These are phyloP conservation scores for Ophiosphaerella herpotricha DNA, from an alignment of 2,329 filamentous ascomycete genomes.

Conservation along the genomic window DNA sequence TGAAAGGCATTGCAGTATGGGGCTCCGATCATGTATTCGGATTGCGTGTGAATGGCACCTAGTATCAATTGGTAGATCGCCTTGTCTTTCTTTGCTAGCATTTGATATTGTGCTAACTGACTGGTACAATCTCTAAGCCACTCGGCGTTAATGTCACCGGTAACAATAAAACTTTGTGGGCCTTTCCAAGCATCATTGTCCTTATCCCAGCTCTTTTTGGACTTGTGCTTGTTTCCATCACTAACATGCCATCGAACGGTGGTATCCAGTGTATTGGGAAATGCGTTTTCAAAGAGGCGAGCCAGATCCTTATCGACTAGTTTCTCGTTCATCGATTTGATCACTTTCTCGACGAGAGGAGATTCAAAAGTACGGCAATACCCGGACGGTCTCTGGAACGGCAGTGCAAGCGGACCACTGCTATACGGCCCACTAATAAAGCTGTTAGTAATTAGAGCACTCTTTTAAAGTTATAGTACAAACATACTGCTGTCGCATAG, in stretches of 20 bases:
- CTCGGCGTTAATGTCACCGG: constrained; percentile 89
- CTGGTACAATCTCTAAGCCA: constrained; percentile 94
- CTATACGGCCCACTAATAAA: constrained; percentile 72
- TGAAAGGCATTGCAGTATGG: constrained; percentile 99
- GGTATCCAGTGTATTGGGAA: constrained; percentile 88
- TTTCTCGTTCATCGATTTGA: constrained; percentile 75
- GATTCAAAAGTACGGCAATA: constrained; percentile 91
- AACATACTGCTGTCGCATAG: constrained; percentile 64
- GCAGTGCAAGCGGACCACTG: constrained; percentile 75
- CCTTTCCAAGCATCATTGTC: constrained; percentile 71
- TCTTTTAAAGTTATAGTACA: constrained; percentile 50
- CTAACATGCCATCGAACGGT: constrained; percentile 86
- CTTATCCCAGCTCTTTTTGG: constrained; percentile 37
- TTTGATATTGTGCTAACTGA: constrained; percentile 88
- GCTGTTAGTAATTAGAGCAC: constrained; percentile 47
- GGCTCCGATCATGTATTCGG: constrained; percentile 90
- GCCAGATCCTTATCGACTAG: constrained; percentile 88
- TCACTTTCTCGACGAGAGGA: constrained; percentile 83
- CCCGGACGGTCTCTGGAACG: constrained; percentile 80
- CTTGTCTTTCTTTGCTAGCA: constrained; percentile 78
- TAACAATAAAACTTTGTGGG: constrained; percentile 89
- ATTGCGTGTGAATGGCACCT: constrained; percentile 94
- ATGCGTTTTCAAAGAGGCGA: constrained; percentile 91
- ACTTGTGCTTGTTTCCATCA: constrained; percentile 53
- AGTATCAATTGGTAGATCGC: constrained; percentile 79